Conservation (phyloP, 2,329 filamentous ascomycete genomes). For the Ophiobolus disseminans region DNA sequence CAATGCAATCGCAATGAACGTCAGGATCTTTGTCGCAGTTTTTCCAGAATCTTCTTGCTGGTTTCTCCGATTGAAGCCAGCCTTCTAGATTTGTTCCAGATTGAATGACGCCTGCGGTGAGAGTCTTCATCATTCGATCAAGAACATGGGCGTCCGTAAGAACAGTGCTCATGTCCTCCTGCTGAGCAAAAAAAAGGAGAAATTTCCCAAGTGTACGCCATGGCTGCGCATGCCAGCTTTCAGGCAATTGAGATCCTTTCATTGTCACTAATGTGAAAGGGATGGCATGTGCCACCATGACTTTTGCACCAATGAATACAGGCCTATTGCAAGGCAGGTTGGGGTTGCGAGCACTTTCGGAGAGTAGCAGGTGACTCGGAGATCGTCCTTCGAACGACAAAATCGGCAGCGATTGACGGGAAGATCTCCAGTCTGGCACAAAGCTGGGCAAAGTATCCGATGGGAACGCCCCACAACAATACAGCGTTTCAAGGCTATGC, state of each 20-base stretch:
- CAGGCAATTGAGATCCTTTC: neutral
- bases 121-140: slow-evolving; percentile 1
- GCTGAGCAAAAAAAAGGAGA: neutral
- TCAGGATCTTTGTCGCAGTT: neutral
- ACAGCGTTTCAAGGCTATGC: slow-evolving; percentile 3
- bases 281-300: slow-evolving; percentile 2
- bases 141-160: neutral
- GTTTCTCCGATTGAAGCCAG: slow-evolving; percentile 1
- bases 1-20: neutral
- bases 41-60: neutral
- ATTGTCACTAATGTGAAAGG: neutral
- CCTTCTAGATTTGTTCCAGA: slow-evolving; percentile 1
- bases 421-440: slow-evolving; percentile 5
- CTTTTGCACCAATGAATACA: neutral
- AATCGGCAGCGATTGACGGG: slow-evolving; percentile 3
- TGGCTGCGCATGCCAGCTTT: neutral
- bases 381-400: slow-evolving; percentile 2
- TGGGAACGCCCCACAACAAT: slow-evolving; percentile 5
- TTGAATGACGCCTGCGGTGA: neutral
- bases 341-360: neutral
- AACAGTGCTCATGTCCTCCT: neutral
- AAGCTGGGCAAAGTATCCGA: slow-evolving; percentile 1
- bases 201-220: neutral
- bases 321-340: slow-evolving; percentile 1
- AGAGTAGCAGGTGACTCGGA: slow-evolving; percentile 2